Evolutionary conservation across 495 filamentous ascomycete species (phyloP).

Genomic region (Pseudoneurospora amorphoporcata): DNA sequence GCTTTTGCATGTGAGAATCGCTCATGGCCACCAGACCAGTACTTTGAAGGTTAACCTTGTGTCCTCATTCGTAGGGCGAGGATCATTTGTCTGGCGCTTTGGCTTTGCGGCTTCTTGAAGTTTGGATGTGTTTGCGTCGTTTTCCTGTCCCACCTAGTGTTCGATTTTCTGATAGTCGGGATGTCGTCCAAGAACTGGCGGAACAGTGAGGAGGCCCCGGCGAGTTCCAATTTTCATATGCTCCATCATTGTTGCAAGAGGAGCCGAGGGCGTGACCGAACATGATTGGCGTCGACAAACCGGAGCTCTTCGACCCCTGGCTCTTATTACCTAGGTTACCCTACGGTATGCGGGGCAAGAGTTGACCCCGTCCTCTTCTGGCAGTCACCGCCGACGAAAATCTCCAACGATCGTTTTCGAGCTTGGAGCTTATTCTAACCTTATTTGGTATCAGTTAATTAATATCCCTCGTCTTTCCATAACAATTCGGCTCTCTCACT

Average conservation of each 20-base stretch:
- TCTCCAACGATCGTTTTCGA: neutral
- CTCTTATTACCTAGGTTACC: neutral
- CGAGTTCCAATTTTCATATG: slow-evolving; percentile 21
- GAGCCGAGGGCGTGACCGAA: slow-evolving; percentile 16
- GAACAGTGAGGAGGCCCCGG: neutral
- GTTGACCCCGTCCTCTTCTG: slow-evolving; percentile 13
- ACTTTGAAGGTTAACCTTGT: neutral
- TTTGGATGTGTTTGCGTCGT: neutral
- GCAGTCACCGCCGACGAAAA: slow-evolving; percentile 13
- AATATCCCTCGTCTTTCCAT: neutral
- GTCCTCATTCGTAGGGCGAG: neutral
- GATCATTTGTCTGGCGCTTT: neutral
- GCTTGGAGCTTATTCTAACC: neutral
- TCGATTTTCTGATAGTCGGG: neutral
- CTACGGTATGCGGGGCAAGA: slow-evolving; percentile 10
- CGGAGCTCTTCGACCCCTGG: slow-evolving; percentile 5
- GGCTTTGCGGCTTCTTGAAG: neutral
- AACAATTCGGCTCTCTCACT: neutral
- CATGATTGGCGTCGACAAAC: neutral
- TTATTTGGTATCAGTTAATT: neutral
- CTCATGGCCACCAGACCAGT: neutral
- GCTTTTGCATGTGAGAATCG: neutral
- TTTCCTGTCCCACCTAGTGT: neutral
- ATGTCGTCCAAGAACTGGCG: neutral
- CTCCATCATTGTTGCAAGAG: slow-evolving; percentile 9